Evolutionary conservation across 208 protist genomes (phyloP), one percentile per base, ranked within the genome.

Genomic region (Trypanosoma avium): DNA sequence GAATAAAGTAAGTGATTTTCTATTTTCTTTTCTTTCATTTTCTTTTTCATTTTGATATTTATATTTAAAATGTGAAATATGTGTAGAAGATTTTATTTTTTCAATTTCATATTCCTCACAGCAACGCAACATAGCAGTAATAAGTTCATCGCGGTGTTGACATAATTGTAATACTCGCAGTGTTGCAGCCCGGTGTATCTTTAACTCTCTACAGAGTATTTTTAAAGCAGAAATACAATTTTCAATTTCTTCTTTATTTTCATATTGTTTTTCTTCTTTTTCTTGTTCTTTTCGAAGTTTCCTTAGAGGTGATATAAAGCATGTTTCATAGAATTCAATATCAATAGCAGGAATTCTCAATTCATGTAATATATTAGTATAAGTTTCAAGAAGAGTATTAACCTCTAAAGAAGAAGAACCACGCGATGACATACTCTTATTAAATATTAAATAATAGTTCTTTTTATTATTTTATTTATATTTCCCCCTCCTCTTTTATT

Each of bases 131-230:
- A 71, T 52, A 4, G 45, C 26, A 5, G 17, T 19, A 0, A 71
- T 56, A 17, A 71, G 32, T 27, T 33, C 29, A 57, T 71, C 65
- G 27, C 65, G 55, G 8, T 50, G 57, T 40, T 62, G 30, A 36
- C 65, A 71, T 6, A 71, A 26, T 27, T 71, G 53, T 3, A 71
- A 15, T 48, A 63, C 65, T 27, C 46, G 46, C 48, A 63, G 45
- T 2, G 65, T 71, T n/a, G 46, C 26, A 9, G 4, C 27, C 42
- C 43, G 49, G 38, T 71, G 65, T 4, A 3, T 32, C 33, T 71
- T 56, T 4, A 71, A 36, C 57, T 59, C 21, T 27, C 3, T 40
- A 53, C 46, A 63, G 12, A 71, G 65, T 40, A 22, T 30, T 24
- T 5, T 57, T 26, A 71, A 43, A 1, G 48, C 21, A 26, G 24